Conservation (phyloP, 2,329 filamentous ascomycete species). For the Huntiella bhutanensis region DNA sequence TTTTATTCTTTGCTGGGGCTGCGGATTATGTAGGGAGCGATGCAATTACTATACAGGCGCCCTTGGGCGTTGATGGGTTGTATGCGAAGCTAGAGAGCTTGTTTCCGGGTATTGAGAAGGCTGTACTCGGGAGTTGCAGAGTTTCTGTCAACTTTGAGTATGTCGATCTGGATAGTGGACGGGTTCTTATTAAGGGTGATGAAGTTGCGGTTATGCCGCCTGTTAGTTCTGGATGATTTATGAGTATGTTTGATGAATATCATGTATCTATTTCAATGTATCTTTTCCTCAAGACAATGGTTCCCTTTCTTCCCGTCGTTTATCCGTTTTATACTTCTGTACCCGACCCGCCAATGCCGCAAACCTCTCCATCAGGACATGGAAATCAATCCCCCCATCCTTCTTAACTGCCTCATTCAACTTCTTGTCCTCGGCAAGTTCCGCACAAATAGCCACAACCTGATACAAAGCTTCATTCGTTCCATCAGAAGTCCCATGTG, state of each 20-base stretch:
- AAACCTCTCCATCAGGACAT: no score
- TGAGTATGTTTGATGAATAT: neutral
- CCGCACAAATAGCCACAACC: no score
- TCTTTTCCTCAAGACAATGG: neutral
- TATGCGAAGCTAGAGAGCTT: conserved; percentile 48
- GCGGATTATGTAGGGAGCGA: conserved; percentile 51
- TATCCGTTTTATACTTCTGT: no score
- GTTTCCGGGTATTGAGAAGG: conserved; percentile 50
- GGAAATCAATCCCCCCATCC: no score
- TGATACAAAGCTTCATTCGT: no score
- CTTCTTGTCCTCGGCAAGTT: no score
- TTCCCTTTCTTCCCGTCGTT: no score
- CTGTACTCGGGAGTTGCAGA: conserved; percentile 52
- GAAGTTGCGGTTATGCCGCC: conserved; percentile 79
- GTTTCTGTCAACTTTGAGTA: conserved; percentile 70
- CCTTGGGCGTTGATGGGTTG: conserved; percentile 41
- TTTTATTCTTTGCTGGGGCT: conserved; percentile 69
- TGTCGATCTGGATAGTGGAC: conserved; percentile 42
- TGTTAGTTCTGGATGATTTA: conserved; percentile 57
- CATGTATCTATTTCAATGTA: neutral
- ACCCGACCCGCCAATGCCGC: no score
- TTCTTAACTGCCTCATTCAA: no score
- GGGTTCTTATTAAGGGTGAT: conserved; percentile 45
- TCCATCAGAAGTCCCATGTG: no score
- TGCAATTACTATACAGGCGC: conserved; percentile 45